These are phyloP conservation scores for Ophiorrhiza pumila DNA, from an alignment of 257 asterid genomes.

Conservation along the genomic window DNA sequence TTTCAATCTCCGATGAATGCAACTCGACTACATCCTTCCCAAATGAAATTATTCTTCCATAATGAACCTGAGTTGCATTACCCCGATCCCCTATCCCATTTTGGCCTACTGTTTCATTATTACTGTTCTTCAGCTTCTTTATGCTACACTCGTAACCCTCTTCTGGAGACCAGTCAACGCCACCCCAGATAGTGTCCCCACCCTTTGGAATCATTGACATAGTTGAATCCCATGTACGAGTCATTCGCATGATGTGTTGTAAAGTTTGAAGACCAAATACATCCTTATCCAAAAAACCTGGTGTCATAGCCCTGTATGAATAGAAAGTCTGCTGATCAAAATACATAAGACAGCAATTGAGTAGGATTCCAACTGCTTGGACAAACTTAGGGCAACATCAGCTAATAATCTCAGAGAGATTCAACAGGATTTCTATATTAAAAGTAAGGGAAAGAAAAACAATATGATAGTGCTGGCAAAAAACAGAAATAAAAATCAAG, in stretches of 20 bases:
- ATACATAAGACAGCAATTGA: background rate
- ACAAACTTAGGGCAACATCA: background rate
- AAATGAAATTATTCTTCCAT: slow-evolving; percentile 66
- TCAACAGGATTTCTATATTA: background rate
- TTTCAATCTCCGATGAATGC: slow-evolving; percentile 54
- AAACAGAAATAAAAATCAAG: background rate
- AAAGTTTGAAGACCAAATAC: slow-evolving; percentile 65
- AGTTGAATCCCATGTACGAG: slow-evolving; percentile 84
- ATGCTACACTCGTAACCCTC: slow-evolving; percentile 50
- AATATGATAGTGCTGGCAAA: background rate
- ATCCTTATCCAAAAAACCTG: slow-evolving; percentile 63
- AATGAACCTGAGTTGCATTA: slow-evolving; percentile 32
- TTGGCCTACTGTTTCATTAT: slow-evolving; percentile 31
- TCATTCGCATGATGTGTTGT: slow-evolving; percentile 69
- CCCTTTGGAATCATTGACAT: slow-evolving; percentile 85
- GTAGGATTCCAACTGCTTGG: background rate
- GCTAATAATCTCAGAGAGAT: background rate
- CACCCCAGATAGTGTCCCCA: slow-evolving; percentile 87
- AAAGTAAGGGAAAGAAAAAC: background rate
- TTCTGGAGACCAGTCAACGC: slow-evolving; percentile 82
- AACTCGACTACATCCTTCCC: slow-evolving; percentile 58
- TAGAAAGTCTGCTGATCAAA: slow-evolving; percentile 1
- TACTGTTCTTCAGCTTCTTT: slow-evolving; percentile 36
- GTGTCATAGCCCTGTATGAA: slow-evolving; percentile 61
- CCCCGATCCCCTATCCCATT: slow-evolving; percentile 27